Conservation (phyloP, 1,284 basidiomycete genomes). For the Dichomitus squalens region DNA sequence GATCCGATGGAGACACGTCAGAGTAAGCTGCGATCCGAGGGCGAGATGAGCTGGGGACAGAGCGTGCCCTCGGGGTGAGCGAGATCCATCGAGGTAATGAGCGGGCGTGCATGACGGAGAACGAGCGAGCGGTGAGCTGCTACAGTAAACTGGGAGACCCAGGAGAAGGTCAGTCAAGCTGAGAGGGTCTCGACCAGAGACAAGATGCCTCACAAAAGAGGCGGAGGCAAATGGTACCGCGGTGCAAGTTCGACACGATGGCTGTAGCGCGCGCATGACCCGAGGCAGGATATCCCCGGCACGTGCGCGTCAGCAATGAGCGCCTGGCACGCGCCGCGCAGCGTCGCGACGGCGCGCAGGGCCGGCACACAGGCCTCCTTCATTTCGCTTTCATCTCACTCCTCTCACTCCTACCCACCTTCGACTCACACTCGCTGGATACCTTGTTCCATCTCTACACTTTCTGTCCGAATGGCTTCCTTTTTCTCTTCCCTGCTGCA, state of each 20-base stretch:
- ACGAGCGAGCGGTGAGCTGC: too few species aligned
- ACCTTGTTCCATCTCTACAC: too few species aligned
- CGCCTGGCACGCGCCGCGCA: slow-evolving; percentile 1
- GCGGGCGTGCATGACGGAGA: neutral
- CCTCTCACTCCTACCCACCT: neutral
- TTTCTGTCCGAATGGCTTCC: slow-evolving; percentile 48
- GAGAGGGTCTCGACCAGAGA: neutral
- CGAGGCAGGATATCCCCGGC: slow-evolving; percentile 8
- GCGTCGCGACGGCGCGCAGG: slow-evolving; percentile 14
- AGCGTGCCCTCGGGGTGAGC: neutral
- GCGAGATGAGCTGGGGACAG: neutral
- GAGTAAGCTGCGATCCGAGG: neutral
- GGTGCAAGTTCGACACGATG: neutral
- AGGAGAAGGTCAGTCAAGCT: too few species aligned
- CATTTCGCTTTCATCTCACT: neutral
- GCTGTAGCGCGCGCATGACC: too few species aligned
- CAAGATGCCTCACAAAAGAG: too few species aligned
- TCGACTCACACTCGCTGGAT: neutral
- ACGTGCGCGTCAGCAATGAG: slow-evolving; percentile 11
- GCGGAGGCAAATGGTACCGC: neutral
- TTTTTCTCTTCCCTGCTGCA: slow-evolving; percentile 70
- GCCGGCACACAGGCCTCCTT: slow-evolving; percentile 1
- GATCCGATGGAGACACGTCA: neutral
- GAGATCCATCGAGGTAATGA: slow-evolving; percentile 2
- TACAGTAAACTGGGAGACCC: too few species aligned